Conservation (phyloP, 371 early-diverging fungal species). For the Apophysomyces elegans region DNA sequence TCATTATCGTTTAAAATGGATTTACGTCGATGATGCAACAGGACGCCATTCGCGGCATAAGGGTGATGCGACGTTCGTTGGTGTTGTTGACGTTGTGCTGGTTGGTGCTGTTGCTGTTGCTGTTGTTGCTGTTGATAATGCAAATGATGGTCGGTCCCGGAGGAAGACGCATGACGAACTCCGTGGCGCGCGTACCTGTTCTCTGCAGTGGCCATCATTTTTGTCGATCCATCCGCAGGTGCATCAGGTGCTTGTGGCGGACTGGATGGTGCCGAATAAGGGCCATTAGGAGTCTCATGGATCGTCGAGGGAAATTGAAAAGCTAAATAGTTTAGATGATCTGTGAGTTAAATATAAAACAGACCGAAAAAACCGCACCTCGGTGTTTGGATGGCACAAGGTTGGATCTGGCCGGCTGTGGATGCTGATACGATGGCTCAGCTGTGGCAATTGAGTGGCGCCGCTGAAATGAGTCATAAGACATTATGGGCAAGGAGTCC, state of each 20-base stretch:
- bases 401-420: slow-evolving; percentile 9
- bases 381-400: slow-evolving; percentile 13
- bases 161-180: slow-evolving; percentile 26
- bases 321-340: slow-evolving; percentile 17
- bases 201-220: slow-evolving; percentile 4
- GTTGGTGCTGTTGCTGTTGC: slow-evolving; percentile 6
- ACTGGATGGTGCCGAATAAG: slow-evolving; percentile 64
- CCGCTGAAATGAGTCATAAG: slow-evolving; percentile 52
- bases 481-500: slow-evolving; percentile 50
- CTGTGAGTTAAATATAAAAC: background rate
- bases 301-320: slow-evolving; percentile 52
- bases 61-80: slow-evolving; percentile 17
- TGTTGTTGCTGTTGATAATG: slow-evolving; percentile 3
- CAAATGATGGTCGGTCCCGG: slow-evolving; percentile 25
- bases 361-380: slow-evolving; percentile 25
- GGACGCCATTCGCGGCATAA: slow-evolving; percentile 21
- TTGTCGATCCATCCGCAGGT: slow-evolving; percentile 7
- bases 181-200: slow-evolving; percentile 25
- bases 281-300: slow-evolving; percentile 48
- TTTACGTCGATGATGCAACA: slow-evolving; percentile 35
- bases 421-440: slow-evolving; percentile 27
- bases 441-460: slow-evolving; percentile 64
- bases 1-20: slow-evolving; percentile 38
- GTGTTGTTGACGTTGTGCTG: background rate
- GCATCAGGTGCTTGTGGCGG: slow-evolving; percentile 32